Conservation (phyloP, 805 yeast genomes). For the Metschnikowia shivogae region DNA sequence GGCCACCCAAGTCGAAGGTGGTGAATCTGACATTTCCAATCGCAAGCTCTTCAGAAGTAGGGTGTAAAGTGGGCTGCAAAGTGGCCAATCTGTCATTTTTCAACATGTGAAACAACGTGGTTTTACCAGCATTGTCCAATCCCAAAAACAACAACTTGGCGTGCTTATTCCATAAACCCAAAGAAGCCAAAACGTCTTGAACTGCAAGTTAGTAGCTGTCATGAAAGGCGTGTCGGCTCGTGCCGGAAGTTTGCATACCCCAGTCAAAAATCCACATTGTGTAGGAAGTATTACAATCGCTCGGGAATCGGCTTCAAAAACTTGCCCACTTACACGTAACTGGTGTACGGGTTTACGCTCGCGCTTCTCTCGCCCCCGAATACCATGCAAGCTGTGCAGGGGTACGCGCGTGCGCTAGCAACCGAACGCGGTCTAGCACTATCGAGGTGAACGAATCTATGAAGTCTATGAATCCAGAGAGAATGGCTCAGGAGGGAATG, state of each 20-base stretch:
- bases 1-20: constrained; percentile 98
- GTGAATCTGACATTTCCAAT: constrained; percentile 96
- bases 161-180: constrained; percentile 48
- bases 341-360: constrained; percentile 7
- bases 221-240: not conserved
- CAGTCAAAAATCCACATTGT: constrained; percentile 36
- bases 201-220: constrained; percentile 26
- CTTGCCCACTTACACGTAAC: constrained; percentile 6
- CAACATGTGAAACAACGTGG: constrained; percentile 46
- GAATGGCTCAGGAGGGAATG: constrained; percentile 8
- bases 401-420: not conserved
- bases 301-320: constrained; percentile 5
- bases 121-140: constrained; percentile 46
- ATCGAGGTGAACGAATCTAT: not conserved
- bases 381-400: not conserved
- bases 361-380: not conserved
- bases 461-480: not conserved
- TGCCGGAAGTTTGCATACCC: constrained; percentile 27
- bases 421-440: not conserved
- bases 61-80: constrained; percentile 96
- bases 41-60: constrained; percentile 96
- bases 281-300: constrained; percentile 3
- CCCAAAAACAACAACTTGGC: constrained; percentile 46
- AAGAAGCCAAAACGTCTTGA: constrained; percentile 43
- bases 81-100: constrained; percentile 96